Evolutionary conservation across 73 alveolate species (phyloP).

Genomic region (Paraurostyla sp.): DNA sequence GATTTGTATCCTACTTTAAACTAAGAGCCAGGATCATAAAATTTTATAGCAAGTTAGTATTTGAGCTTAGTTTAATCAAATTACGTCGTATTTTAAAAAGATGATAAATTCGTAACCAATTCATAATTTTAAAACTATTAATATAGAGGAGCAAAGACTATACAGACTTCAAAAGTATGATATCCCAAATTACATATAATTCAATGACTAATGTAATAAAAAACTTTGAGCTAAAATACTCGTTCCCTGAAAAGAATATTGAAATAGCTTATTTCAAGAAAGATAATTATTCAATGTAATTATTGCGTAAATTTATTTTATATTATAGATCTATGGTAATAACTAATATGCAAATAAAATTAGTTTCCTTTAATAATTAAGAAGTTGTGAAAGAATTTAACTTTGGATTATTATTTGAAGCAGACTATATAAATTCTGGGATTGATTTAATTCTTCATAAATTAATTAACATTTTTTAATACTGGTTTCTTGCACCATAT

Average conservation of each 20-base stretch:
- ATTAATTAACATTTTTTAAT: not conserved
- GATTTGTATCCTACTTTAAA: constrained; percentile 9
- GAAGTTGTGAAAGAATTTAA: not conserved
- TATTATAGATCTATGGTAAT: not conserved
- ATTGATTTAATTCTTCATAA: not conserved
- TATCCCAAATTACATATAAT: not conserved
- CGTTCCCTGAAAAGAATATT: not conserved
- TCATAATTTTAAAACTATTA: not conserved
- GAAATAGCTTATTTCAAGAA: constrained; percentile 3
- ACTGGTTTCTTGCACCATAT: not conserved
- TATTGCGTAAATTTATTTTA: not conserved
- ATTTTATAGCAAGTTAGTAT: not conserved
- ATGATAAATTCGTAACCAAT: not conserved
- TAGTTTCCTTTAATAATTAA: not conserved
- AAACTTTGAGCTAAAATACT: not conserved
- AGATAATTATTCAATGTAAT: not conserved
- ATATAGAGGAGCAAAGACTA: not conserved
- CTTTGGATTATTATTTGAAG: constrained; percentile 27
- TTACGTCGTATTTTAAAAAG: not conserved
- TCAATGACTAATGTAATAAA: not conserved
- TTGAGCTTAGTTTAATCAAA: not conserved
- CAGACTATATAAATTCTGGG: not conserved
- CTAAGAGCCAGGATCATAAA: not conserved
- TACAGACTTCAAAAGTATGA: not conserved
- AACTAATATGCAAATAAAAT: not conserved